Evolutionary conservation across 2,329 filamentous ascomycete species (phyloP).

Genomic region (Epichloe uncinata): DNA sequence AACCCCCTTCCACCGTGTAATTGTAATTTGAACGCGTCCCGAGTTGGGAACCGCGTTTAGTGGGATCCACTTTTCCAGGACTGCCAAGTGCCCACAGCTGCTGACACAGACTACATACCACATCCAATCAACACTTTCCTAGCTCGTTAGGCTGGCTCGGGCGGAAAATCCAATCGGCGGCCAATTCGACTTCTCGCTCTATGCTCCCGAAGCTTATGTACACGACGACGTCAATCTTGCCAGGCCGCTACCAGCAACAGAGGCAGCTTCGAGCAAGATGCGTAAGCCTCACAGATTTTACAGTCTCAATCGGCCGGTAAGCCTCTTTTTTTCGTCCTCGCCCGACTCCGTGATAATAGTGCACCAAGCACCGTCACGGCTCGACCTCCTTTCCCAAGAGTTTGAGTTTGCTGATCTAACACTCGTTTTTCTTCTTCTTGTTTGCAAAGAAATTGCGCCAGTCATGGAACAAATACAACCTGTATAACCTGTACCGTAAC

Average conservation of each 20-base stretch:
- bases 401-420: slow-evolving; percentile 1
- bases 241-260: slow-evolving; percentile 4
- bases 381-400: neutral
- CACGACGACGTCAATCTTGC: slow-evolving; percentile 2
- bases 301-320: slow-evolving; percentile 51
- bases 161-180: slow-evolving; percentile 14
- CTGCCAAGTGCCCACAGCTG: slow-evolving; percentile 10
- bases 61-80: slow-evolving; percentile 9
- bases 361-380: neutral
- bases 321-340: slow-evolving; percentile 12
- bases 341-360: neutral
- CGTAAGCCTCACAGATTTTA: slow-evolving; percentile 49
- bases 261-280: slow-evolving; percentile 28
- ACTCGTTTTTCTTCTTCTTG: neutral
- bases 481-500: slow-evolving; percentile 63
- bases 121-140: slow-evolving; percentile 1
- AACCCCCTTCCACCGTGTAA: neutral
- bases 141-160: slow-evolving; percentile 1
- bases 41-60: slow-evolving; percentile 14
- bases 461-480: slow-evolving; percentile 95
- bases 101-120: neutral
- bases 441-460: slow-evolving; percentile 68
- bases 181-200: neutral
- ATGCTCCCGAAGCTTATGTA: slow-evolving; percentile 1
- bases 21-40: slow-evolving; percentile 6